Conservation (phyloP, 148 eudicot genomes). For the Mesembryanthemum crystallinum region DNA sequence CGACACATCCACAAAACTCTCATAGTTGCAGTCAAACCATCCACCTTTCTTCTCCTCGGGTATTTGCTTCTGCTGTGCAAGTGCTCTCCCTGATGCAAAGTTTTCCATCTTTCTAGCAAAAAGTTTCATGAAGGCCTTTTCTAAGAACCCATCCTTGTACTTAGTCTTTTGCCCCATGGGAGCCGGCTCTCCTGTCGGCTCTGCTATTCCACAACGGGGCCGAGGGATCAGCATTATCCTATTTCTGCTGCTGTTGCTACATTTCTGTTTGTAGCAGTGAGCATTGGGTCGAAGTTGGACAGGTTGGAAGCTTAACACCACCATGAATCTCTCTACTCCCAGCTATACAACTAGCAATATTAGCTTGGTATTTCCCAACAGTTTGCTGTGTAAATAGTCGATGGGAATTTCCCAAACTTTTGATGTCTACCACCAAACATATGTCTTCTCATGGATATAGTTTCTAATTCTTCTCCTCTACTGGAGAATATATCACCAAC, state of each 20-base stretch:
- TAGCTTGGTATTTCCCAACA: background rate
- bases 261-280: background rate
- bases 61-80: background rate
- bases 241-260: background rate
- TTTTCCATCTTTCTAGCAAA: conserved; percentile 88
- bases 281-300: conserved; percentile 31
- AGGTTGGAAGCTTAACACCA: conserved; percentile 50
- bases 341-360: background rate
- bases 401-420: background rate
- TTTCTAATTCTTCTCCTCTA: background rate
- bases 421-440: background rate
- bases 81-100: conserved; percentile 29
- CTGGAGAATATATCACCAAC: background rate
- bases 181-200: conserved; percentile 69
- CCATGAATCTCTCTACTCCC: conserved; percentile 35
- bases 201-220: conserved; percentile 59
- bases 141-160: conserved; percentile 81
- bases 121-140: conserved; percentile 69
- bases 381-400: background rate
- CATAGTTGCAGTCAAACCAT: conserved; percentile 64
- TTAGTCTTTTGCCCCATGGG: conserved; percentile 79
- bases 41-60: conserved; percentile 37
- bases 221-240: background rate
- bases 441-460: background rate
- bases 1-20: conserved; percentile 79